A percentile compares a stretch with the other conserved stretches of the same genome.
phyloP scores from a whole-genome alignment of 1,284 basidiomycete species.

The Takashimella tepidaria region DNA sequence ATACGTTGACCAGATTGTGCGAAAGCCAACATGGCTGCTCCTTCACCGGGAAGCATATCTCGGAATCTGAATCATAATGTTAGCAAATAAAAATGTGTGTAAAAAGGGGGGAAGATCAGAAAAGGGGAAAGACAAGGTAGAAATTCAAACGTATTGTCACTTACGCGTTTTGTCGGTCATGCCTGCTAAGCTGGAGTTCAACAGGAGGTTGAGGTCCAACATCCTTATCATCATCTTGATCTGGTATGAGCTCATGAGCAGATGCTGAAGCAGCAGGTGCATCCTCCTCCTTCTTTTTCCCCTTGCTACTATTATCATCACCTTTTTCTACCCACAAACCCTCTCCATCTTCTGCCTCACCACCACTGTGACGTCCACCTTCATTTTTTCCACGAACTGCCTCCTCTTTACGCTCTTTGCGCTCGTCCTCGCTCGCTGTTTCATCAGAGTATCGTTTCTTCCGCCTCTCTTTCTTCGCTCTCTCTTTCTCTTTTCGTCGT shows the following conservation, averaged over 20 bases:
- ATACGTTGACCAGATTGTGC: constrained; percentile 86
- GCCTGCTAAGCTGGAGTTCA: constrained; percentile 53
- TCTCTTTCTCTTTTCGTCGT: constrained; percentile 51
- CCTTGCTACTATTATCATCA: constrained; percentile 17
- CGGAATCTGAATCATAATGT: constrained; percentile 54
- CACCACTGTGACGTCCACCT: no score
- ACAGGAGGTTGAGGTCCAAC: constrained; percentile 56
- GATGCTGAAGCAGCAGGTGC: background rate
- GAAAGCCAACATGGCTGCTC: constrained; percentile 93
- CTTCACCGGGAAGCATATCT: constrained; percentile 86
- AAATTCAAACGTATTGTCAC: constrained; percentile 39
- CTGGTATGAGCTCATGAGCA: constrained; percentile 14
- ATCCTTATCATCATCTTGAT: constrained; percentile 61
- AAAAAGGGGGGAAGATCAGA: no score
- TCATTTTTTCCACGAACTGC: no score
- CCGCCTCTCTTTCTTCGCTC: constrained; percentile 14
- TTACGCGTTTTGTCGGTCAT: constrained; percentile 54
- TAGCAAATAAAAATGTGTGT: no score
- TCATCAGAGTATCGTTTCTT: constrained; percentile 2
- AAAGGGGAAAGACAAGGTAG: background rate
- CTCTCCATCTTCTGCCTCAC: constrained; percentile 45
- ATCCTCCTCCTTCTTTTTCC: constrained; percentile 7
- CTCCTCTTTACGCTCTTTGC: background rate
- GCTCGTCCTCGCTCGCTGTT: background rate
- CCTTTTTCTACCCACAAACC: constrained; percentile 37